Conservation (phyloP, 805 yeast species). For the Candida multigemmis region DNA sequence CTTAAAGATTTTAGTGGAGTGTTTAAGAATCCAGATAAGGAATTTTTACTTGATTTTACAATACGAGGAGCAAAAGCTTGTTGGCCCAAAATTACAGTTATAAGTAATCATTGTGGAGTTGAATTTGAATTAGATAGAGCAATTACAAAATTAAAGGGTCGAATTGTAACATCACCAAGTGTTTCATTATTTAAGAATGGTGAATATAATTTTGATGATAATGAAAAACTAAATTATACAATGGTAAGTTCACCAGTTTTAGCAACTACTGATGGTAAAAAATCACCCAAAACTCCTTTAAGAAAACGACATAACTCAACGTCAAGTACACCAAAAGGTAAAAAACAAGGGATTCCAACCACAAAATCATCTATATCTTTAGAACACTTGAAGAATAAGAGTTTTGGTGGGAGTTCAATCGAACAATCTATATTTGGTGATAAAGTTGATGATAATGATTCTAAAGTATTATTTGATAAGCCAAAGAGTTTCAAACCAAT, state of each 20-base stretch:
- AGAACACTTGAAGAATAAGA: neutral
- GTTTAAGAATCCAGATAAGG: slow-evolving; percentile 75
- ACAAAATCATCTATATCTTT: slow-evolving; percentile 4
- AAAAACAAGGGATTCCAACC: slow-evolving; percentile 6
- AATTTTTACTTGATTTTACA: slow-evolving; percentile 59
- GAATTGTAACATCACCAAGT: slow-evolving; percentile 33
- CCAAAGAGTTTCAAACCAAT: slow-evolving; percentile 1
- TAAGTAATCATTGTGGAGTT: slow-evolving; percentile 81
- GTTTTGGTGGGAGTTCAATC: neutral
- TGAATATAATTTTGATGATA: slow-evolving; percentile 1
- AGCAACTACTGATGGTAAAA: slow-evolving; percentile 4
- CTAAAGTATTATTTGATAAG: neutral
- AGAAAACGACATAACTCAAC: slow-evolving; percentile 18
- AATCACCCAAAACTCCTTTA: slow-evolving; percentile 7
- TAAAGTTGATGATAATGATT: neutral
- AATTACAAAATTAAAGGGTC: slow-evolving; percentile 56
- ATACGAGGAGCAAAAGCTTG: slow-evolving; percentile 84
- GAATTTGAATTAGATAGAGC: slow-evolving; percentile 83
- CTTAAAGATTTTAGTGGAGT: slow-evolving; percentile 52
- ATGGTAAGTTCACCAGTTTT: slow-evolving; percentile 9
- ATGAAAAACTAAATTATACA: neutral
- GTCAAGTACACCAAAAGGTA: slow-evolving; percentile 3
- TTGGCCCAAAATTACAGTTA: slow-evolving; percentile 85
- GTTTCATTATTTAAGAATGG: neutral
- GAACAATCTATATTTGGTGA: neutral